Evolutionary conservation across 345 rosid genomes (phyloP), one percentile per base, ranked within the genome.

Genomic region (Mallotus nudiflorus): DNA sequence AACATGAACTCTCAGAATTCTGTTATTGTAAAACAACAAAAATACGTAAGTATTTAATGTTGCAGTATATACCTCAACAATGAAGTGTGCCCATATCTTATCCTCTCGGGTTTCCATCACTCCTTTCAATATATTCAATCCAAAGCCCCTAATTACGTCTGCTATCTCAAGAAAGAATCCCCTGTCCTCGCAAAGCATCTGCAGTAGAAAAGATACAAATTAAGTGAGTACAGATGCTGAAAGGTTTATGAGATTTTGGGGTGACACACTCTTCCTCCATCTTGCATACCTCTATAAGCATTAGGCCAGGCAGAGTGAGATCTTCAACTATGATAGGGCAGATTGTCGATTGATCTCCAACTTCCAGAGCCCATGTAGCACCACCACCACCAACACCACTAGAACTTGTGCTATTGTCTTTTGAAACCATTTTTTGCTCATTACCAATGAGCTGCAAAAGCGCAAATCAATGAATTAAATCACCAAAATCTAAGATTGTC

Each of bases 281-380:
- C 18, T 75, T 45, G 8, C 58, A 5, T 78, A 90, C 96, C 93
- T 95, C 97, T 64, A 95, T 87, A 73, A 86, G 91, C 92, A 95
- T 90, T 71, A 87, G 87, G 57, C 94, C 98, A 4, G 90, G 85
- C 9, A 77, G 68, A 49, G 68, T 82, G 64, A 95, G 78, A 29
- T 95, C 98, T 85, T 95, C 91, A 24, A 95, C 96, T 50, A 89
- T 78, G 67, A 95, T 84, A 22, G 99, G 99, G 71, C 98, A 91
- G 44, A 75, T 83, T 78, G 83, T 77, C 42, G 81, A 73, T 68
- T 85, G 85, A 35, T 83, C 88, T 37, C 88, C 92, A 11, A 92
- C 85, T 88, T 95, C 98, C 62, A 80, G 73, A 24, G 97, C 99
- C 99, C 99, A 95, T 56, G 90, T 83, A 66, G 81, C 84, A 63